phyloP scores from a whole-genome alignment of 148 eudicot genomes.

The Oxyria digyna region DNA sequence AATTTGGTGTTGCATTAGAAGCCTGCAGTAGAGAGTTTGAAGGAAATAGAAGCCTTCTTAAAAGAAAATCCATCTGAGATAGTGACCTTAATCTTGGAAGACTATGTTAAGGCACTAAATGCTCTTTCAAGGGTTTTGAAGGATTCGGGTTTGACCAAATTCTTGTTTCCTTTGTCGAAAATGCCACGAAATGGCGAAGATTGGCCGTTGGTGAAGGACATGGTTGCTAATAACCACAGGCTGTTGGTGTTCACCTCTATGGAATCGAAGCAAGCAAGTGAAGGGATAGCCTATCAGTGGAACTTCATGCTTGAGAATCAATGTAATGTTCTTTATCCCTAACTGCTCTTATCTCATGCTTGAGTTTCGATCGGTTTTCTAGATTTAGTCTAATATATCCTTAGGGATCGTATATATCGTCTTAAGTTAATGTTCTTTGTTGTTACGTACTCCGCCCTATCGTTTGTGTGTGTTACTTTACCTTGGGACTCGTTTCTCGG shows the following conservation, averaged over 20 bases:
- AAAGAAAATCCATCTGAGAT: constrained; percentile 18
- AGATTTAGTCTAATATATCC: no score
- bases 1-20: not conserved
- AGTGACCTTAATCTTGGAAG: constrained; percentile 53
- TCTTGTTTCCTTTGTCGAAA: constrained; percentile 43
- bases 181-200: constrained; percentile 51
- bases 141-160: constrained; percentile 40
- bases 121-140: constrained; percentile 41
- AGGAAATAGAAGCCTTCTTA: not conserved
- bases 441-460: no score
- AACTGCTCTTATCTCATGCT: not conserved
- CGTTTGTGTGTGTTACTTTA: no score
- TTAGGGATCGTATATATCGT: no score
- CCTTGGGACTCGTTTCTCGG: no score
- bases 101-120: constrained; percentile 45
- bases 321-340: constrained; percentile 21
- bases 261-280: constrained; percentile 42
- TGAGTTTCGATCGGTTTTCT: no score
- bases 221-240: constrained; percentile 35
- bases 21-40: not conserved
- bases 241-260: constrained; percentile 56
- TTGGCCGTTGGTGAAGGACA: constrained; percentile 48
- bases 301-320: constrained; percentile 56
- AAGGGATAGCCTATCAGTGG: constrained; percentile 68
- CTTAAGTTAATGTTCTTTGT: no score